These are phyloP conservation scores for Cucurbita moschata DNA, from an alignment of 306 rosid species.

Conservation along the genomic window DNA sequence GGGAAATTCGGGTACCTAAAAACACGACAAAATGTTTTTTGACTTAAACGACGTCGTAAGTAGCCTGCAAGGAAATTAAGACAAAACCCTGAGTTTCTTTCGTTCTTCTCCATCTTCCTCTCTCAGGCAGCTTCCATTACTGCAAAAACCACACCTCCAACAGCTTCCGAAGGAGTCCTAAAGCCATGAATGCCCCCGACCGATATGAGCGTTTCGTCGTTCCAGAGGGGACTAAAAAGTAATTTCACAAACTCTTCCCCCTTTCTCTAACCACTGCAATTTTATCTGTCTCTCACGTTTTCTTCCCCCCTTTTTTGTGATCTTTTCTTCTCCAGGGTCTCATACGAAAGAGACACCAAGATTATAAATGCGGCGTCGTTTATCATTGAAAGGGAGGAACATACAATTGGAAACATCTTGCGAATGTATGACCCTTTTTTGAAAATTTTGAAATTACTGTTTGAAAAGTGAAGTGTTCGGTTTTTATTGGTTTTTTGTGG, in stretches of 20 bases:
- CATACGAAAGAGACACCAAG: conserved; percentile 91
- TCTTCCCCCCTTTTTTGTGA: neutral
- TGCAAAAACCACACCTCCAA: neutral
- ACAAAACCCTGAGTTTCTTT: neutral
- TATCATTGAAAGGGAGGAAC: conserved; percentile 91
- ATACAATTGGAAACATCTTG: conserved; percentile 77
- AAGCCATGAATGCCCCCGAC: conserved; percentile 85
- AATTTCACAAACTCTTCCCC: neutral
- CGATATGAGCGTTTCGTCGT: conserved; percentile 94
- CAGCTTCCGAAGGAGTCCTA: neutral
- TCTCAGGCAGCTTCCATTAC: neutral
- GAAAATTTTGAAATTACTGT: neutral
- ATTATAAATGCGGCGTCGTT: conserved; percentile 83
- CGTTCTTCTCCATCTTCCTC: neutral
- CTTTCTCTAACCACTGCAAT: neutral
- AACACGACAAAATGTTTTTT: neutral
- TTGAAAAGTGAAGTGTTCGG: neutral
- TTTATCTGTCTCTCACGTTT: neutral
- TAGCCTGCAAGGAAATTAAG: neutral
- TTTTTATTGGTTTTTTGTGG: neutral
- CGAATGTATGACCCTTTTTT: conserved; percentile 42
- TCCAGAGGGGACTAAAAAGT: conserved; percentile 92
- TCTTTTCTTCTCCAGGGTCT: conserved; percentile 34
- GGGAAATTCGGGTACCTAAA: neutral
- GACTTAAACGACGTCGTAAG: neutral